Percentiles rank a stretch among this genome's conserved stretches.
Evolutionary conservation across 108 stramenopile genomes (phyloP).

Genomic region (Bacterosira constricta): DNA sequence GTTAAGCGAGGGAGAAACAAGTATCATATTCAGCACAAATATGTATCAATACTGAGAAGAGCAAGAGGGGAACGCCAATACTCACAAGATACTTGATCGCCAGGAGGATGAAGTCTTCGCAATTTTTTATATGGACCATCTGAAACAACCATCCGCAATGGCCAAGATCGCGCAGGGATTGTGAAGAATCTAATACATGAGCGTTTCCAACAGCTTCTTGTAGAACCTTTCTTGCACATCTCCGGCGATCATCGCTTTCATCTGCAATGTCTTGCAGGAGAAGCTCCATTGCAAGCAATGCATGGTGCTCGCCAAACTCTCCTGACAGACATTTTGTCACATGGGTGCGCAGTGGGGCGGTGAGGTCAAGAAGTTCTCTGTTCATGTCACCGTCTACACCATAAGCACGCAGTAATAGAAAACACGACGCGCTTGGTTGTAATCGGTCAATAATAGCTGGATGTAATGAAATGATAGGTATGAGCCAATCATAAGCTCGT

Average conservation of each 20-base stretch:
- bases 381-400: conserved; percentile 65
- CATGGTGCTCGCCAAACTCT: conserved; percentile 57
- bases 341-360: conserved; percentile 66
- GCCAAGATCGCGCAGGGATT: background rate
- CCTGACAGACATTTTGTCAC: conserved; percentile 69
- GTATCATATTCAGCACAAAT: background rate
- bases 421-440: conserved; percentile 75
- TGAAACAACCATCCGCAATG: conserved; percentile 54
- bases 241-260: conserved; percentile 63
- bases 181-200: conserved; percentile 1
- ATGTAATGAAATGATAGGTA: conserved; percentile 72
- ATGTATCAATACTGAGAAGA: background rate
- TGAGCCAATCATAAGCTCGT: conserved; percentile 84
- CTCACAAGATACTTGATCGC: conserved; percentile 51
- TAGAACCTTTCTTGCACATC: conserved; percentile 71
- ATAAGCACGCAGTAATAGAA: conserved; percentile 72
- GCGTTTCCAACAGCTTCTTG: conserved; percentile 56
- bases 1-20: background rate
- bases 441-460: conserved; percentile 66
- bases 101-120: conserved; percentile 44
- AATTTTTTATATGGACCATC: conserved; percentile 37
- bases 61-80: background rate
- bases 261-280: conserved; percentile 69
- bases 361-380: conserved; percentile 57
- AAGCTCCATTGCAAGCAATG: conserved; percentile 61